Evolutionary conservation across 495 filamentous ascomycete species (phyloP).

Genomic region (Penicillium riverlandense): DNA sequence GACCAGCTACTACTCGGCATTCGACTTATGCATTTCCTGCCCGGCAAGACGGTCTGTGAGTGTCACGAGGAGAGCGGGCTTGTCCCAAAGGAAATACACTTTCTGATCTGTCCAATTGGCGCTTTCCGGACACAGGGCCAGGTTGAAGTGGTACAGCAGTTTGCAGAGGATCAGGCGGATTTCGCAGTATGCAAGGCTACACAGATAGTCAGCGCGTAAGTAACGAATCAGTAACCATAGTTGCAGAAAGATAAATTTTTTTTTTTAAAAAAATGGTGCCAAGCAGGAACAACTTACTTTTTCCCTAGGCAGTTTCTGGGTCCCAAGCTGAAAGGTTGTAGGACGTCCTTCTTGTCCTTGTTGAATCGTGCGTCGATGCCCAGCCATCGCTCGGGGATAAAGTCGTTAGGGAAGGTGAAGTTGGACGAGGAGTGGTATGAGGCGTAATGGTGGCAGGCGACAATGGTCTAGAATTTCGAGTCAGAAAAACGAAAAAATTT

Average conservation of each 20-base stretch:
- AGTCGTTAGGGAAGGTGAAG: slow-evolving; percentile 29
- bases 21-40: not conserved
- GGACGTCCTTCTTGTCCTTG: slow-evolving; percentile 25
- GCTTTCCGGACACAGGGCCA: slow-evolving; percentile 27
- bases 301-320: slow-evolving; percentile 36
- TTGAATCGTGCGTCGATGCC: slow-evolving; percentile 19
- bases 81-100: slow-evolving; percentile 38
- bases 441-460: slow-evolving; percentile 30
- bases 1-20: not conserved
- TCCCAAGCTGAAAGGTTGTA: slow-evolving; percentile 38
- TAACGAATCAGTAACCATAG: not conserved
- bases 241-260: not conserved
- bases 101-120: slow-evolving; percentile 35
- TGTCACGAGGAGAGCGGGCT: slow-evolving; percentile 27
- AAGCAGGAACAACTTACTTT: slow-evolving; percentile 16
- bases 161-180: slow-evolving; percentile 46
- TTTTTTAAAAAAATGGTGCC: not conserved
- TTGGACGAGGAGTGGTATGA: slow-evolving; percentile 25
- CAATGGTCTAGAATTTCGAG: slow-evolving; percentile 14
- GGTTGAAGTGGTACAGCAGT: slow-evolving; percentile 46
- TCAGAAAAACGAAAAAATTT: not conserved
- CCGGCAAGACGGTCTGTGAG: slow-evolving; percentile 4
- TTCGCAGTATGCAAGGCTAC: slow-evolving; percentile 48
- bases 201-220: not conserved
- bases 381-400: slow-evolving; percentile 42